phyloP scores from a whole-genome alignment of 2,329 filamentous ascomycete genomes.

The Sordariomycetes sp. region DNA sequence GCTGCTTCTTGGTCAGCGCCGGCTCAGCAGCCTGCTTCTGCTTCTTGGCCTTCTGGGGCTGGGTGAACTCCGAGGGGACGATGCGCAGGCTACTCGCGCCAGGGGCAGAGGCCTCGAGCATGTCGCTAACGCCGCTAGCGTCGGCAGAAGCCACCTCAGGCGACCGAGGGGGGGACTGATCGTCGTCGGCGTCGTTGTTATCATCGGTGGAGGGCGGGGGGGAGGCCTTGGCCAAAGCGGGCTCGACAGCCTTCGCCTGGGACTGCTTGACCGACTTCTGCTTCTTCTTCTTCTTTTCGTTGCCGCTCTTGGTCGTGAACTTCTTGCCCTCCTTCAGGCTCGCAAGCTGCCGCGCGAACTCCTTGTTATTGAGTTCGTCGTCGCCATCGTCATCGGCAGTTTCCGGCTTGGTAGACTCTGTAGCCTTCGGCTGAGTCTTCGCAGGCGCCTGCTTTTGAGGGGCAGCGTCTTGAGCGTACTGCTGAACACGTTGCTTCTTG shows the following conservation, averaged over 20 bases:
- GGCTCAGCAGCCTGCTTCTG: conserved; percentile 49
- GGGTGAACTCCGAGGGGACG: conserved; percentile 40
- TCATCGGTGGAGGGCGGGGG: conserved; percentile 58
- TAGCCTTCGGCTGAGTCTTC: neutral
- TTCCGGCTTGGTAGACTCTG: conserved; percentile 12
- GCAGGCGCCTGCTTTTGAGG: neutral
- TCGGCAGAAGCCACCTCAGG: conserved; percentile 44
- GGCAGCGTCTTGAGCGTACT: conserved; percentile 1
- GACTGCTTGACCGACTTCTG: conserved; percentile 60
- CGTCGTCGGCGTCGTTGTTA: conserved; percentile 62
- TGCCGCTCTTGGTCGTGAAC: conserved; percentile 36
- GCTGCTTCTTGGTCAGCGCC: conserved; percentile 85
- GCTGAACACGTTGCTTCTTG: conserved; percentile 31
- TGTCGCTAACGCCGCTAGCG: conserved; percentile 68
- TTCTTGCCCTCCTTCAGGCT: conserved; percentile 58
- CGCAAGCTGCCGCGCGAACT: conserved; percentile 64
- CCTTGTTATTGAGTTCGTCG: conserved; percentile 47
- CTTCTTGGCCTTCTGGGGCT: conserved; percentile 51
- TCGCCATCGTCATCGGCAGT: conserved; percentile 20
- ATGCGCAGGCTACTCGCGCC: conserved; percentile 68
- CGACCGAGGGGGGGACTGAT: conserved; percentile 57
- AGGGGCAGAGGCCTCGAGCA: conserved; percentile 63
- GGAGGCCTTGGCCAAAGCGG: conserved; percentile 32
- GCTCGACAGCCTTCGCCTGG: conserved; percentile 35
- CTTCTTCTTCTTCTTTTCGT: conserved; percentile 52